A percentile compares a stretch with the other conserved stretches of the same genome.
phyloP scores from a whole-genome alignment of 257 asterid genomes.

The Rehmannia glutinosa region DNA sequence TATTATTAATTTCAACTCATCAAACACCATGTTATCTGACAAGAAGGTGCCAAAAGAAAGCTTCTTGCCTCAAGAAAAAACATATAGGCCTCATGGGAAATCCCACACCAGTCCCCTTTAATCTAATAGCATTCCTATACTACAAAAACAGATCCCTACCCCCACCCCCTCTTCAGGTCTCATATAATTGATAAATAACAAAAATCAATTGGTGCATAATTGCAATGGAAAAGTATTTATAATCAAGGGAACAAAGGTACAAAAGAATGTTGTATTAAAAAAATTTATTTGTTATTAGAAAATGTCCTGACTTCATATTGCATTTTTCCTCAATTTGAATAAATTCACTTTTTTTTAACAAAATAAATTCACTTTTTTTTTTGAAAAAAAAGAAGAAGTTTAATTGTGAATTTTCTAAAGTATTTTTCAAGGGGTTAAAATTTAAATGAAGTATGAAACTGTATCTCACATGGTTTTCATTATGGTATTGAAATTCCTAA shows the following conservation, averaged over 20 bases:
- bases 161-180: neutral
- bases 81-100: conserved; percentile 24
- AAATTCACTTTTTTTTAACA: too few species aligned
- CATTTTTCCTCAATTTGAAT: too few species aligned
- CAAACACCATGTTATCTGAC: conserved; percentile 51
- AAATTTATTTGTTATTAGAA: too few species aligned
- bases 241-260: neutral
- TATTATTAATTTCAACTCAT: conserved; percentile 14
- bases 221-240: neutral
- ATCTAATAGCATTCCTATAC: neutral
- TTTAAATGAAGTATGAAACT: too few species aligned
- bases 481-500: too few species aligned
- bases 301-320: neutral
- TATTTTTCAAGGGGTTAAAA: too few species aligned
- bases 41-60: conserved; percentile 57
- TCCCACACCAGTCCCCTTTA: conserved; percentile 14
- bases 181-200: neutral
- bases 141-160: neutral
- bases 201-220: neutral
- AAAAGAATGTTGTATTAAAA: too few species aligned
- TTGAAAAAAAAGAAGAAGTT: too few species aligned
- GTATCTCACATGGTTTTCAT: too few species aligned
- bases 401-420: too few species aligned
- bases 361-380: too few species aligned
- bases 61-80: conserved; percentile 27